A percentile compares a stretch with the other conserved stretches of the same genome.
Evolutionary conservation across 1,284 basidiomycete genomes (phyloP).

Genomic region (Xerocomus amazonicus): DNA sequence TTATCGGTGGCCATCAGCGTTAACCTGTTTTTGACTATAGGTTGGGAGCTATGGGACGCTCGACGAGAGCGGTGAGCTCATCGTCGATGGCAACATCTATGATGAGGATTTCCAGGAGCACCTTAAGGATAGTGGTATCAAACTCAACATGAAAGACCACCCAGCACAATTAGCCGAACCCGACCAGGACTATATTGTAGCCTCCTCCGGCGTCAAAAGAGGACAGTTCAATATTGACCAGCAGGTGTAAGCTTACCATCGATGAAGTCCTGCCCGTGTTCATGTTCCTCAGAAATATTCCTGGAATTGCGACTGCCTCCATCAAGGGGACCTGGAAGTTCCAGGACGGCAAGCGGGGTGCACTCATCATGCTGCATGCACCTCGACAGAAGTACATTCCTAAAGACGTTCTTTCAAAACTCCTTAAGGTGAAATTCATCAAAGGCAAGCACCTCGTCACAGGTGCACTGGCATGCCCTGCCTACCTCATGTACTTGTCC

Average conservation of each 20-base stretch:
- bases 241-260: neutral
- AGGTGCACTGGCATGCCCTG: conserved; percentile 13
- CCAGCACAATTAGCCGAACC: neutral
- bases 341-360: conserved; percentile 8
- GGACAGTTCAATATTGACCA: neutral
- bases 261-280: neutral
- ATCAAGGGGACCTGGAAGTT: conserved; percentile 20
- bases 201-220: conserved; percentile 9
- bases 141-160: neutral
- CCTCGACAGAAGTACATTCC: conserved; percentile 11
- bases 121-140: neutral
- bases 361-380: conserved; percentile 13
- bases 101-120: neutral
- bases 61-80: conserved; percentile 7
- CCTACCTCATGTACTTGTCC: conserved; percentile 20
- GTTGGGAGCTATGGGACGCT: conserved; percentile 14
- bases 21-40: neutral
- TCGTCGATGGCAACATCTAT: conserved; percentile 20
- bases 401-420: neutral
- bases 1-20: neutral
- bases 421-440: conserved; percentile 3
- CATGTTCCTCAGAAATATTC: conserved; percentile 1
- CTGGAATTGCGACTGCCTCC: conserved; percentile 6
- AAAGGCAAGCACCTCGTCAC: conserved; percentile 13
- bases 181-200: conserved; percentile 4